Percentiles rank a stretch among this genome's conserved stretches.
These are phyloP conservation scores for Wallemia mellicola DNA, from an alignment of 1,284 basidiomycete genomes.

Conservation along the genomic window DNA sequence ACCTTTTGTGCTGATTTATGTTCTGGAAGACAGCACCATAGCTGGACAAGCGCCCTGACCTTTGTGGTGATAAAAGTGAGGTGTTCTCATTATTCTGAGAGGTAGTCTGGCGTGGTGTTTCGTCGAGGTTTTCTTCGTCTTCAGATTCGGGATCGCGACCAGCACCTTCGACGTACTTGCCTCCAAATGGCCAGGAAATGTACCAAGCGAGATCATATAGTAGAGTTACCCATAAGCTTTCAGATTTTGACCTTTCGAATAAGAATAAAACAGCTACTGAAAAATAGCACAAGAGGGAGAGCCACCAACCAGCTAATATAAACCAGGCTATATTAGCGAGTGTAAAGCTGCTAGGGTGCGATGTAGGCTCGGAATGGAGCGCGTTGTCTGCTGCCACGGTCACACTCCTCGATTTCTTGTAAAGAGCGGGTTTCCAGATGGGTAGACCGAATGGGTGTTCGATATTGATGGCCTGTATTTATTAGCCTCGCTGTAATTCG, in stretches of 20 bases:
- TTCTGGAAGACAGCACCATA: background rate
- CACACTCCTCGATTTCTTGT: slow-evolving; percentile 90
- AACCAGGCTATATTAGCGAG: slow-evolving; percentile 74
- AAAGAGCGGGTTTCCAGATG: slow-evolving; percentile 97
- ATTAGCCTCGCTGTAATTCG: background rate
- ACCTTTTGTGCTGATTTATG: slow-evolving; percentile 8
- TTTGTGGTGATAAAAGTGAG: background rate
- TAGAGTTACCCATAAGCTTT: slow-evolving; percentile 36
- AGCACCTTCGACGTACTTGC: slow-evolving; percentile 82
- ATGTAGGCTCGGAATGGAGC: slow-evolving; percentile 67
- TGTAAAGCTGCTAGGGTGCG: slow-evolving; percentile 65
- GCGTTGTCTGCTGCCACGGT: slow-evolving; percentile 86
- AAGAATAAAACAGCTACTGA: slow-evolving; percentile 19
- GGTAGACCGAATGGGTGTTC: slow-evolving; percentile 97
- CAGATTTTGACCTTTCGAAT: slow-evolving; percentile 31
- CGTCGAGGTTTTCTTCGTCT: background rate
- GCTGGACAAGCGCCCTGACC: slow-evolving; percentile 12
- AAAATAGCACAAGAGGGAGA: slow-evolving; percentile 40
- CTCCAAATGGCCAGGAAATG: slow-evolving; percentile 76
- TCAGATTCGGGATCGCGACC: slow-evolving; percentile 13
- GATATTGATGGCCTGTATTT: slow-evolving; percentile 49
- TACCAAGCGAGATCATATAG: slow-evolving; percentile 85
- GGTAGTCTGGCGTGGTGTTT: background rate
- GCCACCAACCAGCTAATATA: slow-evolving; percentile 67
- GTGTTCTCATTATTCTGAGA: background rate